Percentiles rank a stretch among this genome's conserved stretches.
Conservation (phyloP, 2,329 filamentous ascomycete species). For the Talaromyces piceae region DNA sequence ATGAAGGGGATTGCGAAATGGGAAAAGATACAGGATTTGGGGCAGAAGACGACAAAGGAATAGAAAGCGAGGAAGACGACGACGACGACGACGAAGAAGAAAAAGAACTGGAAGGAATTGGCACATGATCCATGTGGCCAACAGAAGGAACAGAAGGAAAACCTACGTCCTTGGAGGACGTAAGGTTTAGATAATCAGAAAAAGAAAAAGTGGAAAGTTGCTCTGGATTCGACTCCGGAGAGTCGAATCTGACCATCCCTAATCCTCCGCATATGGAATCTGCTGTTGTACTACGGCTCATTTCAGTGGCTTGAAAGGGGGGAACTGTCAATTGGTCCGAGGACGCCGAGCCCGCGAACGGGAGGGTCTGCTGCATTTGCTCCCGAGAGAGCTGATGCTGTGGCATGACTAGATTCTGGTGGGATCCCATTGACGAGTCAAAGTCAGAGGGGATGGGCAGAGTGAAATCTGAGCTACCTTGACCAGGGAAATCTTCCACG, state of each 20-base stretch:
- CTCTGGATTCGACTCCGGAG: slow-evolving; percentile 30
- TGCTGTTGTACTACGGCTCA: slow-evolving; percentile 40
- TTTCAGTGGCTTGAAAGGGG: slow-evolving; percentile 28
- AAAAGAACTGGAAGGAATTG: slow-evolving; percentile 25
- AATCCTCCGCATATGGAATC: slow-evolving; percentile 38
- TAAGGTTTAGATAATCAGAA: slow-evolving; percentile 21
- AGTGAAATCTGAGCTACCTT: slow-evolving; percentile 16
- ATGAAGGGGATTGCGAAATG: slow-evolving; percentile 28
- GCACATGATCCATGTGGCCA: slow-evolving; percentile 23
- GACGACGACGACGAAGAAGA: slow-evolving; percentile 26
- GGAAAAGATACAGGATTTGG: slow-evolving; percentile 23
- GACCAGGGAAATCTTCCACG: slow-evolving; percentile 24
- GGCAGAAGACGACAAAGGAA: slow-evolving; percentile 30
- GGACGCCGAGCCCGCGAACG: slow-evolving; percentile 14
- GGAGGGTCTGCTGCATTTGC: slow-evolving; percentile 15
- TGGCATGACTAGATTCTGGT: slow-evolving; percentile 17
- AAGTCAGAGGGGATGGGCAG: slow-evolving; percentile 21
- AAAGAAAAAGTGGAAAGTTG: slow-evolving; percentile 22
- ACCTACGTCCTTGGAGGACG: slow-evolving; percentile 24
- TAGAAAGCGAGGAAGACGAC: no score
- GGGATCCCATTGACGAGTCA: slow-evolving; percentile 15
- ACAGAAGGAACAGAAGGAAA: slow-evolving; percentile 17
- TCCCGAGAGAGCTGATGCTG: slow-evolving; percentile 15
- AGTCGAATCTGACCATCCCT: slow-evolving; percentile 40
- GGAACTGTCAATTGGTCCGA: slow-evolving; percentile 22